phyloP scores from a whole-genome alignment of 2,329 filamentous ascomycete genomes.

The Aspergillus glaucus region DNA sequence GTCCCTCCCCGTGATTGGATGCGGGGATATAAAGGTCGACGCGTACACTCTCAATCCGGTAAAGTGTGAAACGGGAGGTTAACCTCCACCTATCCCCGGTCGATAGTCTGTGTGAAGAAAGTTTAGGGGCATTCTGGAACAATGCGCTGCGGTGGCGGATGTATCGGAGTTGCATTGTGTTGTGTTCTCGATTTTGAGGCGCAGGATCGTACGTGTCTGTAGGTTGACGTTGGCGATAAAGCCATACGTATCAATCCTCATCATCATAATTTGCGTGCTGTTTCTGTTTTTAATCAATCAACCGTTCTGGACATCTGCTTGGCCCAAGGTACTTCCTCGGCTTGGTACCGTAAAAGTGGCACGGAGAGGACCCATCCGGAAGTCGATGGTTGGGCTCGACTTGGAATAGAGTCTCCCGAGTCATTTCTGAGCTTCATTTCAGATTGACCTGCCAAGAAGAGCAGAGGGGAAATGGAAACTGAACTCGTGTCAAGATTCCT shows the following conservation, averaged over 20 bases:
- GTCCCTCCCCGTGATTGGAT: slow-evolving; percentile 16
- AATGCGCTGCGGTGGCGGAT: not conserved
- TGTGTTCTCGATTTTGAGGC: not conserved
- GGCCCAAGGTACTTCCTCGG: not conserved
- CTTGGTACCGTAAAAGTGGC: not conserved
- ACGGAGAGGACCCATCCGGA: not conserved
- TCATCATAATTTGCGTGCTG: not conserved
- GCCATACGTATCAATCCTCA: not conserved
- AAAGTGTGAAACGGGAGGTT: not conserved
- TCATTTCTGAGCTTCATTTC: not conserved
- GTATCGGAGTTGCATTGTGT: not conserved
- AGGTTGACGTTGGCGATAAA: too few species aligned
- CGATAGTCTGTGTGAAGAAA: too few species aligned
- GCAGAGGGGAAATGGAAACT: too few species aligned
- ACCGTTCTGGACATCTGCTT: not conserved
- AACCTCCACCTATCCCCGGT: too few species aligned
- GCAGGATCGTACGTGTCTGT: not conserved
- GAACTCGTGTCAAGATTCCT: not conserved
- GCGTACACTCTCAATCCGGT: slow-evolving; percentile 8
- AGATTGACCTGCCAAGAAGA: too few species aligned
- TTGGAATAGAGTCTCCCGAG: not conserved
- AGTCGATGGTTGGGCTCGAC: not conserved
- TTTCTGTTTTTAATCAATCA: not conserved
- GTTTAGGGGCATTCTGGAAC: not conserved
- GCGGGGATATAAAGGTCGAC: slow-evolving; percentile 9